Conservation (phyloP, 2,329 filamentous ascomycete genomes). For the Penicillium fuscoglaucum region DNA sequence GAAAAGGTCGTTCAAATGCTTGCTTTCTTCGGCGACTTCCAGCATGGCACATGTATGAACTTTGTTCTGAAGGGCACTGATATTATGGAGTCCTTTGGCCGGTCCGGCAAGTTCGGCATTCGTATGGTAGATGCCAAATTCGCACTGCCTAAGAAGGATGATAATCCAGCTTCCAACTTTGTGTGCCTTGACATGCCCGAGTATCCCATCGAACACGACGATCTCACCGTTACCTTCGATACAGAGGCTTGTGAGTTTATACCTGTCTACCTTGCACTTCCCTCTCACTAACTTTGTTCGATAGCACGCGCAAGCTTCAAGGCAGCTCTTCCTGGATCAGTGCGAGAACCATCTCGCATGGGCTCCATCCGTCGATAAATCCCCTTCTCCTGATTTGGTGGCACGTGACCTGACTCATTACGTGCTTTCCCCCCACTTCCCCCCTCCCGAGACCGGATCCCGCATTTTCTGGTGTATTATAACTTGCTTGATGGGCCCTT, state of each 20-base stretch:
- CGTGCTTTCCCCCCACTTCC: constrained; percentile 15
- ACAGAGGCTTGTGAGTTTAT: constrained; percentile 66
- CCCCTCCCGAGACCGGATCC: constrained; percentile 1
- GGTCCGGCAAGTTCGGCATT: constrained; percentile 67
- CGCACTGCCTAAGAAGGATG: constrained; percentile 65
- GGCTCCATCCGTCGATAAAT: constrained; percentile 43
- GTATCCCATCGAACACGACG: constrained; percentile 88
- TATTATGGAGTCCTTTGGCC: constrained; percentile 69
- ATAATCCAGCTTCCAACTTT: constrained; percentile 64
- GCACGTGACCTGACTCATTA: constrained; percentile 27
- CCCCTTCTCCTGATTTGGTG: not conserved
- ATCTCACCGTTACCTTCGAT: constrained; percentile 84
- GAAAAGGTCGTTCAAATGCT: constrained; percentile 75
- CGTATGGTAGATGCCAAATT: constrained; percentile 90
- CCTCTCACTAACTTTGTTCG: not conserved
- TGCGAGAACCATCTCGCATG: constrained; percentile 43
- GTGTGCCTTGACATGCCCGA: constrained; percentile 84
- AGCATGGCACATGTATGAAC: constrained; percentile 83
- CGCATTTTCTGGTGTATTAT: constrained; percentile 16
- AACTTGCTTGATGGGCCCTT: constrained; percentile 6
- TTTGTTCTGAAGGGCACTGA: constrained; percentile 84
- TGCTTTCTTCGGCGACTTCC: constrained; percentile 86
- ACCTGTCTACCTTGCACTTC: not conserved
- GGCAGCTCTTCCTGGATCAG: constrained; percentile 39
- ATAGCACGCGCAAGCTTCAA: constrained; percentile 43